Base-by-base conservation (phyloP, 805 yeast genomes). In the Candida khao-thaluensis region DNA sequence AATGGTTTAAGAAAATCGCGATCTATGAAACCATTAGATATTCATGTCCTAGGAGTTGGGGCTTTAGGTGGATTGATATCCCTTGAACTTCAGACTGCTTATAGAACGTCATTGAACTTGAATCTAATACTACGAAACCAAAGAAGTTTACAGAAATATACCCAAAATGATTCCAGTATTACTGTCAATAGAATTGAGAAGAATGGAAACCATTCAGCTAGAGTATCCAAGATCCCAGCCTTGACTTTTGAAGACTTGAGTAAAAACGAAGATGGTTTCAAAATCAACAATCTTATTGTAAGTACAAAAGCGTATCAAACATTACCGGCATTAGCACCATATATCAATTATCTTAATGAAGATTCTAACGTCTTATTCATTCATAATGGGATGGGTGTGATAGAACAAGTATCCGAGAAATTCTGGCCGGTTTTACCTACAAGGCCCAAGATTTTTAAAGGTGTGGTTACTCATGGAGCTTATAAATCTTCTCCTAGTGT, bases 351-450 rank as follows among this genome's bases (percentile, higher is more conserved):
- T 39, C 69, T 91, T 20, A 58, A 62, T 20, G 53, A 64, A 2
- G 53, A 64, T 2, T 73, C 90, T 1, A 79, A 78, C 41, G 57
- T 89, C 2, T 47, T 90, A 31, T 57, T 90, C 16, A 50, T 90
- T n/a, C 98, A 87, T 40, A 87, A 93, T 57, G 99, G 89, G 1
- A 71, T 89, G 69, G 98, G 98, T 7, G 69, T 77, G 29, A 56
- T 73, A 5, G 85, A 74, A 9, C 69, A 71, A 41, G 50, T 87
- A 8, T 56, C 66, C n/a, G 54, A 60, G 2, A 54, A 62, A 16
- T 59, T 78, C 6, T 85, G 91, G 89, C 77, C 77, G 3, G 51
- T 60, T 2, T 30, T 31, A 1, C 37, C 44, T 1, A 14, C 12
- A 14, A 56, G 77, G 38, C 96, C 96, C 0, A 68, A 65, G 11